Evolutionary conservation across 2,329 filamentous ascomycete species (phyloP).

Genomic region (Aureobasidium sp.): DNA sequence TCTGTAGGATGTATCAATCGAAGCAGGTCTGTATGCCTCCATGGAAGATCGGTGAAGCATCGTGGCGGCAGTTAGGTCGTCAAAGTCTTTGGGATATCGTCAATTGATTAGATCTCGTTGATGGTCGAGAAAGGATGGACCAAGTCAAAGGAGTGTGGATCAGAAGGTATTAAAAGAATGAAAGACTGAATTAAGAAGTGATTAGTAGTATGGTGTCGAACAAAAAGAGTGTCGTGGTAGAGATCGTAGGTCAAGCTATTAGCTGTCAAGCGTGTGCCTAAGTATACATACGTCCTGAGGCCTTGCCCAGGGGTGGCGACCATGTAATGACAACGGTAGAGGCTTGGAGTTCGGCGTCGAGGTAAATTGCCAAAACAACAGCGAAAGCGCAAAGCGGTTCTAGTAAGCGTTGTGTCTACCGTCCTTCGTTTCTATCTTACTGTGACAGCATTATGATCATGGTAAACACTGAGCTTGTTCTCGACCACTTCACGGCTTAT

Average conservation of each 20-base stretch:
- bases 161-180: slow-evolving; percentile 14
- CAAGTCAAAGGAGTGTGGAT: slow-evolving; percentile 1
- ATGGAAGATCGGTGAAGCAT: slow-evolving; percentile 41
- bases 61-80: slow-evolving; percentile 13
- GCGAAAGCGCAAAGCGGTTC: slow-evolving; percentile 13
- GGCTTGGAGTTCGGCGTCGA: slow-evolving; percentile 14
- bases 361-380: slow-evolving; percentile 16
- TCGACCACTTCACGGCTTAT: not conserved
- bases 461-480: not conserved
- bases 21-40: slow-evolving; percentile 42
- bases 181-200: slow-evolving; percentile 10
- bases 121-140: not conserved
- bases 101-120: not conserved
- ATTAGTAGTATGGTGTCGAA: slow-evolving; percentile 15
- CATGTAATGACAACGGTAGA: slow-evolving; percentile 15
- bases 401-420: slow-evolving; percentile 6
- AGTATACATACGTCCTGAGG: slow-evolving; percentile 12
- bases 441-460: not conserved
- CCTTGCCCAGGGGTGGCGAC: slow-evolving; percentile 13
- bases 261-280: not conserved
- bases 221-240: slow-evolving; percentile 10
- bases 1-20: slow-evolving; percentile 22
- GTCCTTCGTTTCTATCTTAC: slow-evolving; percentile 10
- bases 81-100: slow-evolving; percentile 12
- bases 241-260: not conserved